Base-by-base conservation (phyloP, 768 basidiomycete genomes). In the Suillus subaureus region DNA sequence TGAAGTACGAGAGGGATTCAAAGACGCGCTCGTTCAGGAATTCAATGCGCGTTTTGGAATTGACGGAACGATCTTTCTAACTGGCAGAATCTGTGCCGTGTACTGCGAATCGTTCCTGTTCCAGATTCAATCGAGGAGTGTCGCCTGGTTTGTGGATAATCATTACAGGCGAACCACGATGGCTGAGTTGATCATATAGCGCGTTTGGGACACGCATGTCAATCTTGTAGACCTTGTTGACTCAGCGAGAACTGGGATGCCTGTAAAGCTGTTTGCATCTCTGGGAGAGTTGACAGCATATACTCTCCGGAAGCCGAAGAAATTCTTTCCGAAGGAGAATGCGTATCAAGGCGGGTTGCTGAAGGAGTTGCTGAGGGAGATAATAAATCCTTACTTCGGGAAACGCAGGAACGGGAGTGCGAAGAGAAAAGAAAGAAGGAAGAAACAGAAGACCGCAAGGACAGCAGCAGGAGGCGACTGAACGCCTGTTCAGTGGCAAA, bases 211-310 rank as follows among this genome's bases (percentile, higher is more conserved):
- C 16, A 69, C 71, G 0, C 70, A 74, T 21, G 72, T 79, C 56
- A 77, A 80, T 47, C 68, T 79, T 11, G 69, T 76, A 21, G 75
- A 79, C 52, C 71, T 79, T 37, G 56, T 79, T 21, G 66, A 76
- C n/a, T 61, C 70, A 0, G 65, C 39, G 1, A 65, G 69, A 23
- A 67, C 65, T 1, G 66, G 70, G 4, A 31, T 51, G 0, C 63
- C 64, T 4, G 72, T 79, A 1, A 54, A 16, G 2, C 47, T 45
- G 8, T 80, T 79, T 66, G 3, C 35, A 13, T 67, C 70, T 0
- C 67, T 74, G 39, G 55, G 39, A 0, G 64, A 70, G 12, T 72
- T 79, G 1, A 70, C 64, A 7, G 1, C 7, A 4, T 77, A 78
- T 40, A 78, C 76, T 0, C 62, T 28, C 15, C 16, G 4, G 26